These are phyloP conservation scores for Phytophthora cryptogea DNA, from an alignment of 352 stramenopile species.

Conservation along the genomic window DNA sequence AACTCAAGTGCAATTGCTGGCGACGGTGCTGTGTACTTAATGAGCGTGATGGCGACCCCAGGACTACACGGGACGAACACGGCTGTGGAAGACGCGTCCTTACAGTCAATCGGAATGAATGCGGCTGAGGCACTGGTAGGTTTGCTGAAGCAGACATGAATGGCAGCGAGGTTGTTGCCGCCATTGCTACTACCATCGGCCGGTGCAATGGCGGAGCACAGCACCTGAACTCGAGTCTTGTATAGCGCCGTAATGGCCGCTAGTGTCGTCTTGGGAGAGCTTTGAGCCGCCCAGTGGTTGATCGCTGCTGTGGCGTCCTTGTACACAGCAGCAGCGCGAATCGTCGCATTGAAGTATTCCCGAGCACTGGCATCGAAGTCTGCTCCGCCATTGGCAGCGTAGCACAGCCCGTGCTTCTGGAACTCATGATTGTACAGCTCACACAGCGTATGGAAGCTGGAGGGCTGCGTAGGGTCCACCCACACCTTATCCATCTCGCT, in stretches of 20 bases:
- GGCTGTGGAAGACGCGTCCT: constrained; percentile 12
- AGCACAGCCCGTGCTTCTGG: constrained; percentile 88
- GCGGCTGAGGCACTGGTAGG: constrained; percentile 14
- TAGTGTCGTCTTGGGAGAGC: constrained; percentile 31
- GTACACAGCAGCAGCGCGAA: constrained; percentile 28
- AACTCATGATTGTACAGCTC: constrained; percentile 90
- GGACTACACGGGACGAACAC: constrained; percentile 35
- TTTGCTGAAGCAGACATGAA: constrained; percentile 50
- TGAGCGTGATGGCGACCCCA: constrained; percentile 24
- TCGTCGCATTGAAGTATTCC: constrained; percentile 38
- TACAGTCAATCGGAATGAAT: constrained; percentile 35
- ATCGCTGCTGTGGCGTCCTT: constrained; percentile 32
- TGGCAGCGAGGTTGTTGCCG: constrained; percentile 38
- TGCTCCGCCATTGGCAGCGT: constrained; percentile 45
- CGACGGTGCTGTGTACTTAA: constrained; percentile 20
- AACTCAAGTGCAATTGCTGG: background rate
- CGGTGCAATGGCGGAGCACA: constrained; percentile 40
- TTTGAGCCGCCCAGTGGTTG: constrained; percentile 32
- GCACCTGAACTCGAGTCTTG: constrained; percentile 35
- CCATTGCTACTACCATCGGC: background rate
- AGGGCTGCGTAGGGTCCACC: constrained; percentile 52
- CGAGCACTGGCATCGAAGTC: constrained; percentile 36
- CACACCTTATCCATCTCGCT: constrained; percentile 41
- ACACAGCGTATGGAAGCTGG: constrained; percentile 53
- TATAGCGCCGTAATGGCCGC: constrained; percentile 41